Evolutionary conservation across 345 rosid genomes (phyloP).

Genomic region (Brassica carinata): DNA sequence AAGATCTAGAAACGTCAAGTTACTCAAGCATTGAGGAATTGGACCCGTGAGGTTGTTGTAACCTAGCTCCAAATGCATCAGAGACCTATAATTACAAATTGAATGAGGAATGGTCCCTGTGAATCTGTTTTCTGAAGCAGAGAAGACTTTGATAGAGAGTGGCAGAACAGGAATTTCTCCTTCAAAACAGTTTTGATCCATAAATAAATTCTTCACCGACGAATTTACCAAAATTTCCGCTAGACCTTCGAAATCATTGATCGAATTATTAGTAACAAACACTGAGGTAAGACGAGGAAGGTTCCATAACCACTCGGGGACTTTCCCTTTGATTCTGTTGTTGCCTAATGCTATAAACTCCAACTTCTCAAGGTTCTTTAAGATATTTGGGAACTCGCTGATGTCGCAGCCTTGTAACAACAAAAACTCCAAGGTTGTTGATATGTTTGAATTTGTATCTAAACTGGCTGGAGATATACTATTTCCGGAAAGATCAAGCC

Average conservation of each 20-base stretch:
- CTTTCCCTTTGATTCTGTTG: neutral
- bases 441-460: neutral
- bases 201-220: neutral
- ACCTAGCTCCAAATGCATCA: rapidly evolving
- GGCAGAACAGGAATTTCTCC: constrained; percentile 3
- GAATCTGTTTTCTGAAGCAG: neutral
- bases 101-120: neutral
- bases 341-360: neutral
- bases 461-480: neutral
- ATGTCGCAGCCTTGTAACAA: rapidly evolving
- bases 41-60: constrained; percentile 9
- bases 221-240: neutral
- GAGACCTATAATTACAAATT: neutral
- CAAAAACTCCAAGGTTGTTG: neutral
- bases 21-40: constrained; percentile 13
- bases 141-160: neutral
- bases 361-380: neutral
- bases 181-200: neutral
- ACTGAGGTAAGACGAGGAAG: neutral
- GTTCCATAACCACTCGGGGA: neutral
- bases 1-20: neutral
- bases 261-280: neutral
- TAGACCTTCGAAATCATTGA: neutral
- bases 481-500: neutral
- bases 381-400: neutral